Conservation (phyloP, 768 basidiomycete genomes). For the Auricularia sp. region DNA sequence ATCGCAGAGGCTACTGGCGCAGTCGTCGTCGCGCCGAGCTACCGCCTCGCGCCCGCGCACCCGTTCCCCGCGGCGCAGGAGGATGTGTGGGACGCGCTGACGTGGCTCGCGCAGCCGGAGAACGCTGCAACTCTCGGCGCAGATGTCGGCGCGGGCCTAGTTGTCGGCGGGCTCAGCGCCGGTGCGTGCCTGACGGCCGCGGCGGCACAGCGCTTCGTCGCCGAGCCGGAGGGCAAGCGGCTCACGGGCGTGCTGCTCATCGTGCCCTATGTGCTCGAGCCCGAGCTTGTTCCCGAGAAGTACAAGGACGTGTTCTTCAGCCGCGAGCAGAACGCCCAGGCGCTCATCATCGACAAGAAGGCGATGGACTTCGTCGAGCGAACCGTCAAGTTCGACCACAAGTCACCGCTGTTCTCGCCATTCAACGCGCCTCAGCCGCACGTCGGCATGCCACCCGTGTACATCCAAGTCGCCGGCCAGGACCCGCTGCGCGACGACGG, state of each 20-base stretch:
- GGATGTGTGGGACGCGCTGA: conserved; percentile 15
- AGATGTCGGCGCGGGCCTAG: too few relatives aligned
- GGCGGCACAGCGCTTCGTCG: too few relatives aligned
- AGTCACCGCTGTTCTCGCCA: conserved; percentile 13
- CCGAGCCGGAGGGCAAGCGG: too few relatives aligned
- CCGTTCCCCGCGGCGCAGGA: conserved; percentile 12
- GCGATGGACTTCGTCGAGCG: neutral
- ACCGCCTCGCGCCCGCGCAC: conserved; percentile 14
- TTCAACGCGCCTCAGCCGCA: conserved; percentile 6
- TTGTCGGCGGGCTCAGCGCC: too few relatives aligned
- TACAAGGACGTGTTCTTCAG: conserved; percentile 14
- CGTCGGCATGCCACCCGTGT: conserved; percentile 14
- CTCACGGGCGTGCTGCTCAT: conserved; percentile 18
- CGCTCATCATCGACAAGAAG: conserved; percentile 6
- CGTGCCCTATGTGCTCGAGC: conserved; percentile 13
- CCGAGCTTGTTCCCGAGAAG: conserved; percentile 15
- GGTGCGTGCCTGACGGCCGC: too few relatives aligned
- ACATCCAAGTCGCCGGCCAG: conserved; percentile 16
- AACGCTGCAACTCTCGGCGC: too few relatives aligned
- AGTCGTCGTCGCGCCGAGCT: conserved; percentile 11
- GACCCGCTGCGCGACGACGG: conserved; percentile 22
- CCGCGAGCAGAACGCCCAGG: conserved; percentile 13
- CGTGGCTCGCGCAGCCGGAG: conserved; percentile 9
- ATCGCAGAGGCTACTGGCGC: too few relatives aligned
- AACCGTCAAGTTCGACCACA: neutral